Evolutionary conservation across 1,284 basidiomycete species (phyloP).

Genomic region (Sanghuangporus baumii): DNA sequence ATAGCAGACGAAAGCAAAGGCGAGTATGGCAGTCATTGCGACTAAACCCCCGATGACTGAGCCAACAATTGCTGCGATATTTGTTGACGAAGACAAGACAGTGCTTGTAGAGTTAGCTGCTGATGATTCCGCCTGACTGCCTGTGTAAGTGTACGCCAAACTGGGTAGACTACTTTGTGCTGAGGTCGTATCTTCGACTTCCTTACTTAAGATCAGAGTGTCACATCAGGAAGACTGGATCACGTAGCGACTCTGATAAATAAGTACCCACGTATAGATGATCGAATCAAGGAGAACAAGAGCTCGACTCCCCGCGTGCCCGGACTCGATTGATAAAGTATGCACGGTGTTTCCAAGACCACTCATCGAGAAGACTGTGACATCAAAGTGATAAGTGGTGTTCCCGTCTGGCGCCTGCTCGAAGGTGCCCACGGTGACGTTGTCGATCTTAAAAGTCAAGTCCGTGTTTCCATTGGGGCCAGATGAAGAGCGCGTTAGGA

Average conservation of each 20-base stretch:
- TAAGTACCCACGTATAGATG: constrained; percentile 6
- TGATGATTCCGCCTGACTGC: neutral
- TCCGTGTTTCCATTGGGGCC: constrained; percentile 1
- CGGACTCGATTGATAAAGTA: neutral
- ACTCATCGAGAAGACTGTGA: constrained; percentile 5
- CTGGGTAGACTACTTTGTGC: neutral
- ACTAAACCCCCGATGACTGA: neutral
- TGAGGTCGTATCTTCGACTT: neutral
- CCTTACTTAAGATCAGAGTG: neutral
- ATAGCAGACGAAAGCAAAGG: neutral
- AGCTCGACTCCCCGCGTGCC: neutral
- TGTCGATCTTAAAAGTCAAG: constrained; percentile 8
- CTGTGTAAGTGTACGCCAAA: neutral
- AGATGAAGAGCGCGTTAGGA: neutral
- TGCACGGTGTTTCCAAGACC: neutral
- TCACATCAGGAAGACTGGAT: neutral
- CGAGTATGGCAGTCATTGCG: constrained; percentile 7
- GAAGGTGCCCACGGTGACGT: neutral
- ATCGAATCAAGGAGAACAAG: constrained; percentile 8
- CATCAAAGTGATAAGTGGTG: neutral
- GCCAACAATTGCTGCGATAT: neutral
- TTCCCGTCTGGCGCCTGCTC: neutral
- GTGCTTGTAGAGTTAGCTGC: neutral
- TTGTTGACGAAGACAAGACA: neutral
- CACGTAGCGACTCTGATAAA: neutral